Evolutionary conservation across 768 basidiomycete species (phyloP), one percentile per base, ranked within the genome.

Genomic region (Termitomyces sp.): DNA sequence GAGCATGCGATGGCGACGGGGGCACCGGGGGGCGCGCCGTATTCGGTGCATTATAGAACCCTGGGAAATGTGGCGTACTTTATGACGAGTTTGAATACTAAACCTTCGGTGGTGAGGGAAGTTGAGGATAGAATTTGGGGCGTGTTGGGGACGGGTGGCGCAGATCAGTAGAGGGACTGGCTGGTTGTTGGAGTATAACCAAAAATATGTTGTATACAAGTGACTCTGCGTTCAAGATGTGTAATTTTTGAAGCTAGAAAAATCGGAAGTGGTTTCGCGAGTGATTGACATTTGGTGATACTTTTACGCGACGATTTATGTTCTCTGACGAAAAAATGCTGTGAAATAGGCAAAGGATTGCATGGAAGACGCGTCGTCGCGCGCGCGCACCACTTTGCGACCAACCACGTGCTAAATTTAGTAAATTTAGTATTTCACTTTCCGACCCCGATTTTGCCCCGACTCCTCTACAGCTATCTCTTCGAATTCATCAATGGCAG

Each of bases 11-110:
- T 32, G 59, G 55, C 78, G 20, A 77, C 83, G 4, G 62, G 78
- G 0, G 79, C 81, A 0, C 84, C 84, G 9, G 81, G 83, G 2
- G 81, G 85, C 39, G 78, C 78, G 18, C 77, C 84, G 5, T 88
- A 88, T 73, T 81, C 83, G 40, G 82, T 98, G 22, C 91, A 98
- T 71, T 94, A 83, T 65, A 82, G 96, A 60, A 95, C 96, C 0
- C 75, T 98, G 40, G 96, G 96, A 0, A 87, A 95, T 69, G 87
- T 94, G 9, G 90, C 89, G n/a, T 96, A 96, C 72, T 91, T 95
- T 70, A 96, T 96, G 84, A 88, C 86, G 7, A 94, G 91, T 73
- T 78, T 96, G 44, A 94, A 94, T 69, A 94, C 91, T 1, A 72
- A 75, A 2, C 61, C 78, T 2, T 67, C 72, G 18, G 80, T 82